A percentile compares a stretch with the other conserved stretches of the same genome.
phyloP scores from a whole-genome alignment of 768 basidiomycete species.

The Rhizopogon sp. region DNA sequence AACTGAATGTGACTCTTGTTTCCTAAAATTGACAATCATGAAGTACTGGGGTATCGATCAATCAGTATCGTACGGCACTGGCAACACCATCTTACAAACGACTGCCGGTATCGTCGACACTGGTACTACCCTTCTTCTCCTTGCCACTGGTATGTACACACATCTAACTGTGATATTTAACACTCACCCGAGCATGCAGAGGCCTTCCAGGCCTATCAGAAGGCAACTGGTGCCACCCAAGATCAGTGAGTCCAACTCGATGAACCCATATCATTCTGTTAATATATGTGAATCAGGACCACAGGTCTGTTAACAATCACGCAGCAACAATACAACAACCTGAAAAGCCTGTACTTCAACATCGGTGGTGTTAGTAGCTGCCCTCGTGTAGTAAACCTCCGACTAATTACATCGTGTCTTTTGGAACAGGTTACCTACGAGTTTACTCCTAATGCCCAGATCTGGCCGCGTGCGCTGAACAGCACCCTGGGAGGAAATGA shows the following conservation, averaged over 20 bases:
- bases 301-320: constrained; percentile 57
- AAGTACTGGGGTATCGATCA: constrained; percentile 47
- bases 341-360: constrained; percentile 49
- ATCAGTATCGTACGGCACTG: constrained; percentile 29
- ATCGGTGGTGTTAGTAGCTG: constrained; percentile 35
- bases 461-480: constrained; percentile 63
- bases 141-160: constrained; percentile 34
- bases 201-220: constrained; percentile 50
- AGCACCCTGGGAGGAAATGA: constrained; percentile 47
- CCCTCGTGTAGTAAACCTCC: neutral
- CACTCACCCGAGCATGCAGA: constrained; percentile 21
- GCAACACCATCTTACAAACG: constrained; percentile 26
- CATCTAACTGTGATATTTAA: neutral
- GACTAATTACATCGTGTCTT: neutral
- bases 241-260: constrained; percentile 37
- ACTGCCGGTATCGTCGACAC: constrained; percentile 49
- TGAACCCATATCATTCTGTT: neutral
- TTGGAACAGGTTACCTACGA: constrained; percentile 40
- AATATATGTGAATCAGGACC: constrained; percentile 21
- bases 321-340: constrained; percentile 37
- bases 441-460: constrained; percentile 61
- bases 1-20: neutral
- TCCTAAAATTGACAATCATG: neutral
- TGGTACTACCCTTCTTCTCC: constrained; percentile 48
- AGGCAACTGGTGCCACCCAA: constrained; percentile 44